These are phyloP conservation scores for Colletotrichum lini DNA, from an alignment of 2,329 filamentous ascomycete species.

Conservation along the genomic window DNA sequence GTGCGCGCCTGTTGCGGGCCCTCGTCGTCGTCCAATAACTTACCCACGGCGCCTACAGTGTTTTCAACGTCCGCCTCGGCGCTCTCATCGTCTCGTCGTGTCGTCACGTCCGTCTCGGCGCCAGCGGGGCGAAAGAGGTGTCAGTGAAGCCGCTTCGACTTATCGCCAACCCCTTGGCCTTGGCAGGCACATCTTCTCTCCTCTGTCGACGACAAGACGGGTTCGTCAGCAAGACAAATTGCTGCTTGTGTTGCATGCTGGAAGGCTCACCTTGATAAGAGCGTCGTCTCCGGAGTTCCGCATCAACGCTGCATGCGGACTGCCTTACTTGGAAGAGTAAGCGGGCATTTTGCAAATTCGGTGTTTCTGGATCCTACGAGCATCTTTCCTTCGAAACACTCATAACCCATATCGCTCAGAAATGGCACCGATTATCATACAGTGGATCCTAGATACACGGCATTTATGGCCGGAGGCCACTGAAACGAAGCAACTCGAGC, in stretches of 20 bases:
- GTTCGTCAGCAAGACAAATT: not conserved
- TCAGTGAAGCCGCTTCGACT: conserved; percentile 12
- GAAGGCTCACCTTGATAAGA: not conserved
- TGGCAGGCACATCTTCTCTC: conserved; percentile 26
- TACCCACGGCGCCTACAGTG: conserved; percentile 14
- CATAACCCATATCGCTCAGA: conserved; percentile 22
- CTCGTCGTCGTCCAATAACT: conserved; percentile 28
- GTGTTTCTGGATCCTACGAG: conserved; percentile 12
- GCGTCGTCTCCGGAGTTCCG: not conserved
- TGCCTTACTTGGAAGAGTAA: not conserved
- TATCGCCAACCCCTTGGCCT: conserved; percentile 21
- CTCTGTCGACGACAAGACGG: conserved; percentile 22
- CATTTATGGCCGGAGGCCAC: conserved; percentile 67
- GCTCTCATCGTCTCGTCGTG: conserved; percentile 18
- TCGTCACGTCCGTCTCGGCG: conserved; percentile 6
- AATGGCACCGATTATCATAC: conserved; percentile 60
- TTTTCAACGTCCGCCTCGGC: conserved; percentile 25
- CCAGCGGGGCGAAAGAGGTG: conserved; percentile 21
- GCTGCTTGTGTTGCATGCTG: not conserved
- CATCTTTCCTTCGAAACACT: conserved; percentile 21
- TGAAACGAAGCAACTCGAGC: conserved; percentile 63
- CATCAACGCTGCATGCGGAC: conserved; percentile 1
- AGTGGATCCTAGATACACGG: conserved; percentile 75
- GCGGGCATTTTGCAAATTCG: conserved; percentile 13
- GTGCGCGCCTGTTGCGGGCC: conserved; percentile 1